Evolutionary conservation across 345 rosid species (phyloP).

Genomic region (Heritiera littoralis): DNA sequence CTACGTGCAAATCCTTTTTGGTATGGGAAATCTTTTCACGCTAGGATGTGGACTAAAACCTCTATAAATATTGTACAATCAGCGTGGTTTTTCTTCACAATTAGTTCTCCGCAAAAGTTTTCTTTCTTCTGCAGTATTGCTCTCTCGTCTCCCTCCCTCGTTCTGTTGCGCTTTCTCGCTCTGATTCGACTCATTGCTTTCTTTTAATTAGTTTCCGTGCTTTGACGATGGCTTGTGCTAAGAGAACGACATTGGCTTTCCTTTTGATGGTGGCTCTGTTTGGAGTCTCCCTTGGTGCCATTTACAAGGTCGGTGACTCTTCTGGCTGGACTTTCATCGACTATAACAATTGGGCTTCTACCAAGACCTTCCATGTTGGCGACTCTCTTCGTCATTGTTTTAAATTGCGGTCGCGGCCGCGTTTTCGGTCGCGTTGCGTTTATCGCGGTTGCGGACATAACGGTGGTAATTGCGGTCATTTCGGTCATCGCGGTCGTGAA

Average conservation of each 20-base stretch:
- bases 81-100: background rate
- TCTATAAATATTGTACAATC: background rate
- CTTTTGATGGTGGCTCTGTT: slow-evolving; percentile 7
- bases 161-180: no score
- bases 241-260: background rate
- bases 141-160: background rate
- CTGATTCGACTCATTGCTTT: no score
- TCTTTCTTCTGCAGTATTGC: no score
- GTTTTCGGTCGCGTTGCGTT: no score
- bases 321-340: slow-evolving; percentile 28
- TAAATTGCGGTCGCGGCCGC: no score
- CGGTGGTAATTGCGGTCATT: no score
- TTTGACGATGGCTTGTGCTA: no score
- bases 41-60: background rate
- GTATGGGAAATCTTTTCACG: background rate
- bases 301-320: slow-evolving; percentile 31
- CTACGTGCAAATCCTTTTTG: no score
- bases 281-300: slow-evolving; percentile 13
- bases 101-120: no score
- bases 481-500: no score
- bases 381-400: slow-evolving; percentile 9
- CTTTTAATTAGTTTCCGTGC: no score
- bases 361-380: slow-evolving; percentile 9
- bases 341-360: slow-evolving; percentile 9
- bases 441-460: no score